Evolutionary conservation across 495 filamentous ascomycete species (phyloP), one percentile per base, ranked within the genome.

Genomic region (Pseudomonodictys pantanalensis): DNA sequence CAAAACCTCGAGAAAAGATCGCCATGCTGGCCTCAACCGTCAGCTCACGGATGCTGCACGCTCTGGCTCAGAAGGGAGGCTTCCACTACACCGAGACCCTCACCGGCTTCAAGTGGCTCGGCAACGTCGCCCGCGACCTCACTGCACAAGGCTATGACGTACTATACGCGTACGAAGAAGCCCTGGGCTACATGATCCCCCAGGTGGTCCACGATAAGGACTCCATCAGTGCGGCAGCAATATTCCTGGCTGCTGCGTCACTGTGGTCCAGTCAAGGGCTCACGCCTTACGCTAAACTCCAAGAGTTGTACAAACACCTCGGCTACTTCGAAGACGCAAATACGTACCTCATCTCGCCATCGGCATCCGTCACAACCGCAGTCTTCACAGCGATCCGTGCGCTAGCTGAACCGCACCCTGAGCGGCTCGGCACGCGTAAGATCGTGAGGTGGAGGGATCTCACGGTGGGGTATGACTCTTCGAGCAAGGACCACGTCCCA

Each of bases 31-130:
- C 80, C 18, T 83, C 83, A 2, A 81, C 86, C 1, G 86, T 90
- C 0, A 87, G 84, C 0, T 83, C 82, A 2, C 76, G 79, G 15
- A 87, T 88, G 86, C 77, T 90, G 3, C 68, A 74, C 10, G 74
- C 77, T 22, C 83, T 88, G 73, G 84, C 85, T 5, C 58, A 68
- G 38, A 69, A 75, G 22, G 79, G 80, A 64, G 81, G 80, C 4
- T 81, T 87, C 50, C 68, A 75, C 30, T 85, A 81, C 62, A 71
- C 77, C 39, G 85, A 89, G 63, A 86, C 86, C 3, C 74, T 90
- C 15, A 90, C 86, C 0, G 86, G 86, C 2, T 90, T 90, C 73
- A 90, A 90, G 69, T 90, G 86, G 86, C 79, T 90, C 35, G 75
- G 74, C 11, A 77, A 76, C 47, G 64, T 65, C 0, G 73, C 74